phyloP scores from a whole-genome alignment of 495 filamentous ascomycete genomes.

The Neurospora sp. region DNA sequence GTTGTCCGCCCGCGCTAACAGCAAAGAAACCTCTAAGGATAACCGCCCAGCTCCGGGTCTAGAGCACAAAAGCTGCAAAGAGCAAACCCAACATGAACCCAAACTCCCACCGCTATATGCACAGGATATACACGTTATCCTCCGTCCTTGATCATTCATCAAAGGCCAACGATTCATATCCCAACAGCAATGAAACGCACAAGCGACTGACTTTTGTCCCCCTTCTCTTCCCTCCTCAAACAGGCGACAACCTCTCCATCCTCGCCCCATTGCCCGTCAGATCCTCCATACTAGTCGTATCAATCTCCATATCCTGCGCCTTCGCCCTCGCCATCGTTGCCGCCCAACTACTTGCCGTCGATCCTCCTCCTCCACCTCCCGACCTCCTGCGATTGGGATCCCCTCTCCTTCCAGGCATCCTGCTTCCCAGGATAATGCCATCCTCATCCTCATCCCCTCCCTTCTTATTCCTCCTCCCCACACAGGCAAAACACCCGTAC shows the following conservation, averaged over 20 bases:
- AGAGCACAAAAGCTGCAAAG: neutral
- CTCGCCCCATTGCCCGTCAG: conserved; percentile 6
- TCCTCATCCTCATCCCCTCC: neutral
- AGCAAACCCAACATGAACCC: neutral
- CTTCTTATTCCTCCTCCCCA: neutral
- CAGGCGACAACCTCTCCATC: conserved; percentile 3
- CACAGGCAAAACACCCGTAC: neutral
- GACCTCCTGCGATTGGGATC: neutral
- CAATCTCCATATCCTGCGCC: conserved; percentile 5
- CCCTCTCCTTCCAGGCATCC: neutral
- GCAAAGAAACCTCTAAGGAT: neutral
- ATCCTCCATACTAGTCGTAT: conserved; percentile 13
- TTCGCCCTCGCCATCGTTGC: conserved; percentile 1
- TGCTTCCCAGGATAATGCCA: neutral
- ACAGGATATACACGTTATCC: neutral
- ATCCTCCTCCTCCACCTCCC: neutral
- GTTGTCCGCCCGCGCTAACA: neutral
- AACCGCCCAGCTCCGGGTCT: neutral
- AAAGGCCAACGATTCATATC: neutral
- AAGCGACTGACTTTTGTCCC: neutral
- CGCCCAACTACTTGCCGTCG: neutral
- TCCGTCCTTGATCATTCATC: neutral
- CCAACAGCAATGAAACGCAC: neutral
- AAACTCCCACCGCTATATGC: neutral
- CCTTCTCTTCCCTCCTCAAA: neutral